Evolutionary conservation across 75 land plant genomes (phyloP), one percentile per base, ranked within the genome.

Genomic region (Picea sitchensis): DNA sequence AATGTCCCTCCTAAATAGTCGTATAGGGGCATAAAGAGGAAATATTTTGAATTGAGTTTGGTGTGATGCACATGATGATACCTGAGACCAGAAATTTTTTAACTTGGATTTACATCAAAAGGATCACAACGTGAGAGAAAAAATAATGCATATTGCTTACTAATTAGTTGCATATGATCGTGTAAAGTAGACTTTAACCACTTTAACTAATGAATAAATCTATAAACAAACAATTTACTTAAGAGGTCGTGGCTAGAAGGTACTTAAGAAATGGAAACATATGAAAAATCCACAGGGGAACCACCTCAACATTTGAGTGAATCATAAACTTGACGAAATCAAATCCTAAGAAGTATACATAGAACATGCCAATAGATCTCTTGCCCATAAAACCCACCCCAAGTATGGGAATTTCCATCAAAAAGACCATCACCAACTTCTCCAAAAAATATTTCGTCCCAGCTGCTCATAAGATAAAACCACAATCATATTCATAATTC

Each of bases 21-120:
- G 58, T 86, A 86, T n/a, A 86, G 6, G 8, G 88, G 88, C 86
- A 86, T 83, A 78, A 86, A 86, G 6, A 83, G 86, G 51, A 82
- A 81, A 56, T 84, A 86, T 54, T 86, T 86, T 6, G 86, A 80
- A 31, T 86, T 60, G 3, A 84, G 58, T 18, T 75, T 76, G 12
- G 76, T 75, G 62, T 83, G 88, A 57, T 86, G 86, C 38, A 83
- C 34, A 26, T 82, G 77, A 58, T 86, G 86, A 76, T 83, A 83
- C 76, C 88, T 86, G 82, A 31, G 65, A 6, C 3, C 30, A 63
- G 32, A 63, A 23, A 26, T 26, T 21, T 32, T 67, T 5, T 67
- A 31, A 34, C 15, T 65, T 32, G 5, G 4, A 65, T 30, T 13
- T 65, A 32, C 32, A 34, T 47, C 11, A n/a, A 12, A 65, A 65